phyloP scores from a whole-genome alignment of 2,329 filamentous ascomycete species.

The Aspergillus candidus region DNA sequence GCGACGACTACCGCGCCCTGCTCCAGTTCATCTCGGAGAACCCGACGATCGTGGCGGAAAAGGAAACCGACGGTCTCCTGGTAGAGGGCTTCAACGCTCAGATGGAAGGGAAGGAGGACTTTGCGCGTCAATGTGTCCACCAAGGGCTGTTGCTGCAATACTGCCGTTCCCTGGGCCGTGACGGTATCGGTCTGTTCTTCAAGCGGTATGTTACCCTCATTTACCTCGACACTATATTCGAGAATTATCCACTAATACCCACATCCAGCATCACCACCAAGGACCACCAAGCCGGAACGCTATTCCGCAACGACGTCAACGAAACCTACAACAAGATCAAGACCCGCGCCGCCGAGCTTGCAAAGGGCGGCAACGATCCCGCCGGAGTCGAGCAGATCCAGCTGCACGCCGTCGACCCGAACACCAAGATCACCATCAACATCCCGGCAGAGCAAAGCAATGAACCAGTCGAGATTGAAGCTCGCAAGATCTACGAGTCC shows the following conservation, averaged over 20 bases:
- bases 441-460: slow-evolving; percentile 66
- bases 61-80: slow-evolving; percentile 83
- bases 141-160: slow-evolving; percentile 91
- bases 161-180: slow-evolving; percentile 79
- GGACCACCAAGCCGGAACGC: slow-evolving; percentile 80
- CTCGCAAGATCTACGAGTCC: slow-evolving; percentile 70
- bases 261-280: slow-evolving; percentile 64
- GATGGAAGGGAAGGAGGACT: slow-evolving; percentile 67
- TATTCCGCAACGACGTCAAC: slow-evolving; percentile 90
- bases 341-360: slow-evolving; percentile 67
- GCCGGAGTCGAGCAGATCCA: slow-evolving; percentile 91
- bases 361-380: slow-evolving; percentile 49
- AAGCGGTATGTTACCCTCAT: slow-evolving; percentile 54
- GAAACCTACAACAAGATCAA: slow-evolving; percentile 80
- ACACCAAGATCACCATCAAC: slow-evolving; percentile 81
- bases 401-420: slow-evolving; percentile 89
- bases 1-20: slow-evolving; percentile 66
- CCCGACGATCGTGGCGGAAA: slow-evolving; percentile 71
- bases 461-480: slow-evolving; percentile 55
- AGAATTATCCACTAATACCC: slow-evolving; percentile 7
- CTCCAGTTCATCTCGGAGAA: slow-evolving; percentile 73
- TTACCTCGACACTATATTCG: not conserved
- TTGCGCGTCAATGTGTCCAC: slow-evolving; percentile 81
- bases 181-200: slow-evolving; percentile 90
- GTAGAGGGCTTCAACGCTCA: slow-evolving; percentile 88